Base-by-base conservation (phyloP, 2,329 filamentous ascomycete genomes). In the Diaporthe citri region DNA sequence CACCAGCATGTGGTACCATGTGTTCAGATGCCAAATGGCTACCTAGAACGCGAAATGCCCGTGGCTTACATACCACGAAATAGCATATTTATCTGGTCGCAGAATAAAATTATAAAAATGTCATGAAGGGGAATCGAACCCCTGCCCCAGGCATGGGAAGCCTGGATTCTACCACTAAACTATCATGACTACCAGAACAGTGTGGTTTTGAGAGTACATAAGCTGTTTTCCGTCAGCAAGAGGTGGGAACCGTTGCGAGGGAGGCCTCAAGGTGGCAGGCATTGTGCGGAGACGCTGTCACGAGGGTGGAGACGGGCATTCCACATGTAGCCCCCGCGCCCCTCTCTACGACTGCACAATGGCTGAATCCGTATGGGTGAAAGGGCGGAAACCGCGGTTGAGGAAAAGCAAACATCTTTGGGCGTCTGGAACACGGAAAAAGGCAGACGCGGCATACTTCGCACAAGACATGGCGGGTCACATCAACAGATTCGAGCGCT, bases 101-200 rank as follows among this genome's bases (percentile, higher is more conserved):
- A 52, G n/a, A 25, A 10, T 4, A 20, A 56, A 39, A 59, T 4
- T 20, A 10, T 25, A 31, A 64, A 64, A 10, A 9, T 67, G 64
- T 69, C 64, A 69, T 69, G 64, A 69, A 69, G 64, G 64, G 64
- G 64, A 69, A 69, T 69, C 64, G 64, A 69, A 69, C 64, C 64
- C 64, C 64, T 69, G 64, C 64, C 64, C 64, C 64, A 69, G 64
- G 64, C 64, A 69, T 69, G 64, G 64, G 64, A 69, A 69, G 64
- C 64, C 64, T 69, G 64, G 64, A 69, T 69, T 69, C 64, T 69
- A 69, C 64, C 64, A 69, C 64, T 69, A 69, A 69, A 69, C 64
- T 69, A 69, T 69, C 64, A 69, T 69, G 64, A 69, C 64, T 34
- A 17, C 13, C 41, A 31, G 4, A 1, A 0, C 4, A 25, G 28